phyloP scores from a whole-genome alignment of 352 stramenopile genomes.

The Phytophthora citricola region DNA sequence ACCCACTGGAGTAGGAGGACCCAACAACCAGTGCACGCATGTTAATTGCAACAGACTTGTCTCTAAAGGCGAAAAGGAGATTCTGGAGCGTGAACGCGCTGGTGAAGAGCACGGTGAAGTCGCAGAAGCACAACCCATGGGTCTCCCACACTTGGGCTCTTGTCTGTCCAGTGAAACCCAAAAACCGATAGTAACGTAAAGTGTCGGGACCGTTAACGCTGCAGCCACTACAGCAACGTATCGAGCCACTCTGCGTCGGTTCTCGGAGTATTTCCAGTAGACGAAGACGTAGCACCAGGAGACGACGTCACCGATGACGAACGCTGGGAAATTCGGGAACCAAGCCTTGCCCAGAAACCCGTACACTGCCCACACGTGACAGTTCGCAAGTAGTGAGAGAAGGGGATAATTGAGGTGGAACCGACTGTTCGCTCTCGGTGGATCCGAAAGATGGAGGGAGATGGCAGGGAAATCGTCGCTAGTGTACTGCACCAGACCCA shows the following conservation, averaged over 20 bases:
- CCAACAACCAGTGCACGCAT: background rate
- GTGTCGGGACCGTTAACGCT: background rate
- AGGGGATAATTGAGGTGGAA: background rate
- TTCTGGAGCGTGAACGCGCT: background rate
- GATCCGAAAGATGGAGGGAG: background rate
- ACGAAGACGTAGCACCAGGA: background rate
- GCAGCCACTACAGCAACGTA: background rate
- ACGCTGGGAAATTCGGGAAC: background rate
- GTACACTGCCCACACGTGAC: background rate
- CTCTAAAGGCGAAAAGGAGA: background rate
- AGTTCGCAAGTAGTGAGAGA: background rate
- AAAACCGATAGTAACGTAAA: background rate
- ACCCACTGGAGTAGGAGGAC: background rate
- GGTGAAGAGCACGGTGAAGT: background rate
- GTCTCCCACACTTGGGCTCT: background rate
- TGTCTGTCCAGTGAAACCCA: background rate
- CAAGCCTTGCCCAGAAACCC: background rate
- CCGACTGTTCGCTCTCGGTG: background rate
- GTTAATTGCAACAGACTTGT: background rate
- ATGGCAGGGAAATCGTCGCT: background rate
- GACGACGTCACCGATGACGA: background rate
- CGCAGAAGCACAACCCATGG: background rate
- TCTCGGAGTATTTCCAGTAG: background rate
- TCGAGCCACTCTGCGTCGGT: background rate
- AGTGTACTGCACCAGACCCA: slow-evolving; percentile 1